Evolutionary conservation across 805 yeast genomes (phyloP).

Genomic region (Nakazawaea ernobii): DNA sequence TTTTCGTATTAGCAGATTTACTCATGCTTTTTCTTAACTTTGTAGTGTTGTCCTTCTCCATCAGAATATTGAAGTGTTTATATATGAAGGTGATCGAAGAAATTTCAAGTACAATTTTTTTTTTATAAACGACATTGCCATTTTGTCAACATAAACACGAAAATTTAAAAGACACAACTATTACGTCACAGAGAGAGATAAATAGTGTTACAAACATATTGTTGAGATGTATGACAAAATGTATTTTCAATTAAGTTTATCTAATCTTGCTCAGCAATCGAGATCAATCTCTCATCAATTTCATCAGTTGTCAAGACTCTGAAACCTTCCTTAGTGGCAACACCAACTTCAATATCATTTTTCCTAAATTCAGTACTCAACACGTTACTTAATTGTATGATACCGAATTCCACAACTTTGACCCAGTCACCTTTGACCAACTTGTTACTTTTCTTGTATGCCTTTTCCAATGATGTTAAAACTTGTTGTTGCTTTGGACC

Average conservation of each 20-base stretch:
- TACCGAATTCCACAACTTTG: constrained; percentile 83
- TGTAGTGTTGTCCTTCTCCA: not conserved
- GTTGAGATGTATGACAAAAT: not conserved
- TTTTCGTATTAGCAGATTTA: not conserved
- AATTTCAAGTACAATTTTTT: too few species aligned
- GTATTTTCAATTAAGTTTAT: not conserved
- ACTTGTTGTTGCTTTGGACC: constrained; percentile 99
- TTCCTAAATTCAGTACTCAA: constrained; percentile 91
- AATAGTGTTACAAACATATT: not conserved
- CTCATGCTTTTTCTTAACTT: too few species aligned
- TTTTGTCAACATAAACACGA: too few species aligned
- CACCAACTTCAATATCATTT: constrained; percentile 90
- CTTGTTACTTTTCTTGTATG: constrained; percentile 57
- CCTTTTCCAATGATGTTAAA: constrained; percentile 82
- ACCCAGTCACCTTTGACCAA: constrained; percentile 79
- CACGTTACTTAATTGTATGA: constrained; percentile 78
- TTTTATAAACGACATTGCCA: not conserved
- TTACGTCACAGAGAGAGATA: too few species aligned
- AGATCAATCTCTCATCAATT: constrained; percentile 88
- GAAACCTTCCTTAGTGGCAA: constrained; percentile 70
- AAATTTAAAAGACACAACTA: too few species aligned
- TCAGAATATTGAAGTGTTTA: not conserved
- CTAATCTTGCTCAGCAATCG: constrained; percentile 95
- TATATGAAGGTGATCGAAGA: not conserved
- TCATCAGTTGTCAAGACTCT: constrained; percentile 73